Evolutionary conservation across 805 yeast genomes (phyloP), one percentile per base, ranked within the genome.

Genomic region (Schwanniomyces vanrijiae): DNA sequence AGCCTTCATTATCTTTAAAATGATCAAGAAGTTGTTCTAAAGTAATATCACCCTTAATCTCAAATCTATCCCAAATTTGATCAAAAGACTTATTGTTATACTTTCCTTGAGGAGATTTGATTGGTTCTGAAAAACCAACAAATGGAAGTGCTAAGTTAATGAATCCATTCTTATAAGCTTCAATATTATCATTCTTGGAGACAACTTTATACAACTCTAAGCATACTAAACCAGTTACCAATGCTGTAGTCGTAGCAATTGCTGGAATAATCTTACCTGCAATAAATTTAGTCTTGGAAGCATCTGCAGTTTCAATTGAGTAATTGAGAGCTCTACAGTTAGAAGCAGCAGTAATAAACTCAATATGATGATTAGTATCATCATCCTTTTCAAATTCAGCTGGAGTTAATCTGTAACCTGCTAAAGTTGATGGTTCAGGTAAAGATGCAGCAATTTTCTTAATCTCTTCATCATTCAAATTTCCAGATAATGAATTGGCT

Each of bases 221-320:
- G 60, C 95, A 88, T 20, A 90, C 95, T 60, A 94, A 76, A 41
- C 99, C 99, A 5, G 99, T 89, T 19, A 94, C 99, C 56, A 91
- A 74, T 8, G 97, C 96, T n/a, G 99, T 94, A 1, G 99, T 94
- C 2, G 99, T 94, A 31, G 99, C 99, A 74, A 94, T 94, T 18
- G 99, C 99, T 13, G 99, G 99, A 55, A 94, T 94, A 55, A 94
- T 94, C 69, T 95, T 85, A 41, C 99, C 99, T 5, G 99, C 99
- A 65, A 94, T 92, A 60, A 92, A 90, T 73, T 94, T 94, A 33
- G 99, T 94, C 73, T 87, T 89, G 43, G 84, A 83, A 52, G 84
- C 82, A 62, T 92, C 97, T 31, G 92, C 97, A 10, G 90, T 74
- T 61, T 90, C 96, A 55, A 92, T 90, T 35, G 82, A 79, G 63